These are phyloP conservation scores for Echites panduratus DNA, from an alignment of 257 asterid genomes.

Conservation along the genomic window DNA sequence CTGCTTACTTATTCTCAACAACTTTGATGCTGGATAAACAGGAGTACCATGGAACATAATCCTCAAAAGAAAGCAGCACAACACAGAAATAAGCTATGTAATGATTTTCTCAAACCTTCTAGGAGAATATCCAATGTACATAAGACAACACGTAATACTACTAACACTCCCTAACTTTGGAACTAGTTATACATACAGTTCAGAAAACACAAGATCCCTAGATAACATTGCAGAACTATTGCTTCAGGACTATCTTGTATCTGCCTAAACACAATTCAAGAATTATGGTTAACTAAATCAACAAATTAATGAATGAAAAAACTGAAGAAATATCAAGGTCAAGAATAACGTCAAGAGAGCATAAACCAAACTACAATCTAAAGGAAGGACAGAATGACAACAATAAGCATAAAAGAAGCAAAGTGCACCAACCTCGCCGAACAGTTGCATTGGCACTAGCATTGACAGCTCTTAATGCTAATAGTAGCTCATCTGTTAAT, in stretches of 20 bases:
- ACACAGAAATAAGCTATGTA: background rate
- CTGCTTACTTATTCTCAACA: background rate
- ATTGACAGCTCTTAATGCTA: slow-evolving; percentile 50
- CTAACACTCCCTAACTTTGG: background rate
- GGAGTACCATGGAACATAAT: background rate
- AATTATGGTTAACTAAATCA: background rate
- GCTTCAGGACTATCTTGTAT: background rate
- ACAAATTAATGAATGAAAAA: background rate
- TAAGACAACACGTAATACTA: background rate
- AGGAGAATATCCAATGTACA: background rate
- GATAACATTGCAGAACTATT: background rate
- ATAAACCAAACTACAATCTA: background rate
- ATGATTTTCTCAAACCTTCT: background rate
- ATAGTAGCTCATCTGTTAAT: slow-evolving; percentile 52
- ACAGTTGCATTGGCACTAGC: slow-evolving; percentile 43
- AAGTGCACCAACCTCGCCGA: slow-evolving; percentile 49
- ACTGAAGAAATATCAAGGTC: background rate
- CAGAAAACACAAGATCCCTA: background rate
- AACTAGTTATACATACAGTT: background rate
- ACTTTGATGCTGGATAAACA: background rate
- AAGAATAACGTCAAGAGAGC: background rate
- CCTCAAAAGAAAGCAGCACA: background rate
- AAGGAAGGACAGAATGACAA: background rate
- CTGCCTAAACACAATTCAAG: background rate
- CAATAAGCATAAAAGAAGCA: slow-evolving; percentile 5